Evolutionary conservation across 2,329 filamentous ascomycete genomes (phyloP).

Genomic region (Gliomastix tumulicola): DNA sequence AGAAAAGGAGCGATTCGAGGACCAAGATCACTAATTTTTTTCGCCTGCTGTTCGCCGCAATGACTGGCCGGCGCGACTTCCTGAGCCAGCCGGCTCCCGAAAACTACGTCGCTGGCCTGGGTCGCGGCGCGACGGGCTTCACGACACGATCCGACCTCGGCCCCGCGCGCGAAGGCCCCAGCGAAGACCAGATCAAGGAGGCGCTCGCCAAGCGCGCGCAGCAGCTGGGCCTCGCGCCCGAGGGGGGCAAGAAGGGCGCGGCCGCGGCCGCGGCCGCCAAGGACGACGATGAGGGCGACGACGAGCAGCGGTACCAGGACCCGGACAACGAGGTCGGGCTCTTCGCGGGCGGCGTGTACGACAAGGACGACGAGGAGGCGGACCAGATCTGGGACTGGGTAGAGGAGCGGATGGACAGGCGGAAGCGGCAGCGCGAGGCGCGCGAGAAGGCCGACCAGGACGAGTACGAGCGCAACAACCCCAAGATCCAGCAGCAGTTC

Average conservation of each 20-base stretch:
- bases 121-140: constrained; percentile 95
- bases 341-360: constrained; percentile 92
- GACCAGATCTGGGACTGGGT: constrained; percentile 94
- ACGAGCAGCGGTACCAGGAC: constrained; percentile 82
- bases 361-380: constrained; percentile 95
- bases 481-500: constrained; percentile 97
- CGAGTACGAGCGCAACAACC: constrained; percentile 95
- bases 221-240: constrained; percentile 60
- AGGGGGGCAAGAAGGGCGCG: constrained; percentile 63
- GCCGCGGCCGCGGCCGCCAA: too few relatives aligned
- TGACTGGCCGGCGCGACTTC: constrained; percentile 70
- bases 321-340: constrained; percentile 95
- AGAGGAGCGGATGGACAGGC: constrained; percentile 93
- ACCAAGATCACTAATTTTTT: too few relatives aligned
- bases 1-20: too few relatives aligned
- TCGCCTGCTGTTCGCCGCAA: constrained; percentile 24
- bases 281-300: constrained; percentile 63
- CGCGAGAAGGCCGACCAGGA: constrained; percentile 86
- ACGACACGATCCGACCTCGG: constrained; percentile 95
- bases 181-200: constrained; percentile 97
- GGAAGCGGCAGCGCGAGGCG: constrained; percentile 87
- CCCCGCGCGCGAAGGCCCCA: constrained; percentile 89
- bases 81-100: constrained; percentile 78
- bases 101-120: constrained; percentile 92
- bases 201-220: constrained; percentile 90